A percentile compares a stretch with the other conserved stretches of the same genome.
These are phyloP conservation scores for Penicillium crustosum DNA, from an alignment of 2,329 filamentous ascomycete genomes.

Conservation along the genomic window DNA sequence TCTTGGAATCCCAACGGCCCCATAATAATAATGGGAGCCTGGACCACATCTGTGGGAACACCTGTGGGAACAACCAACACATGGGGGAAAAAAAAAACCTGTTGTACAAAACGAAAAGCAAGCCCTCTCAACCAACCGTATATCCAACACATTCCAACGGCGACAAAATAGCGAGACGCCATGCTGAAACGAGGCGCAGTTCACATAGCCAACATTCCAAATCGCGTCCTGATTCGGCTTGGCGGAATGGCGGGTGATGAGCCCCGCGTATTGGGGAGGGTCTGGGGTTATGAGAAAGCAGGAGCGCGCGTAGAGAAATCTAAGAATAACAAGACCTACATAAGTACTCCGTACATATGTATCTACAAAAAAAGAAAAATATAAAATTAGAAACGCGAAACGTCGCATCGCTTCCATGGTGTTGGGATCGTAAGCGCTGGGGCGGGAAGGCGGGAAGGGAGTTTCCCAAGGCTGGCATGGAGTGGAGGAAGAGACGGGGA, in stretches of 20 bases:
- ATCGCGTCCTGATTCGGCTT: neutral
- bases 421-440: conserved; percentile 17
- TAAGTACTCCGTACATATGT: too few species aligned
- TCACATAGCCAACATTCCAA: neutral
- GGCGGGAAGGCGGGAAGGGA: conserved; percentile 5
- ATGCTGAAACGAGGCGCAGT: neutral
- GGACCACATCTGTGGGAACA: neutral
- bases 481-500: neutral
- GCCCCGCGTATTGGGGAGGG: neutral
- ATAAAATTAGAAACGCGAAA: neutral
- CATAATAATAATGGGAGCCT: neutral
- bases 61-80: neutral
- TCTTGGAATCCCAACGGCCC: neutral
- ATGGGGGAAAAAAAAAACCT: too few species aligned
- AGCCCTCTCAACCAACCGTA: neutral
- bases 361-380: too few species aligned
- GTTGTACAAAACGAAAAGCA: too few species aligned
- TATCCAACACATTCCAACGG: neutral
- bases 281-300: neutral
- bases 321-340: conserved; percentile 1
- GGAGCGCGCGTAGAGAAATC: neutral
- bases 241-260: neutral
- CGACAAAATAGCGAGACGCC: neutral
- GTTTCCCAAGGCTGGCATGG: neutral
- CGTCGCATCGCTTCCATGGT: conserved; percentile 2